A percentile compares a stretch with the other conserved stretches of the same genome.
These are phyloP conservation scores for Elongisporangium prolatum DNA, from an alignment of 352 stramenopile genomes.

Conservation along the genomic window DNA sequence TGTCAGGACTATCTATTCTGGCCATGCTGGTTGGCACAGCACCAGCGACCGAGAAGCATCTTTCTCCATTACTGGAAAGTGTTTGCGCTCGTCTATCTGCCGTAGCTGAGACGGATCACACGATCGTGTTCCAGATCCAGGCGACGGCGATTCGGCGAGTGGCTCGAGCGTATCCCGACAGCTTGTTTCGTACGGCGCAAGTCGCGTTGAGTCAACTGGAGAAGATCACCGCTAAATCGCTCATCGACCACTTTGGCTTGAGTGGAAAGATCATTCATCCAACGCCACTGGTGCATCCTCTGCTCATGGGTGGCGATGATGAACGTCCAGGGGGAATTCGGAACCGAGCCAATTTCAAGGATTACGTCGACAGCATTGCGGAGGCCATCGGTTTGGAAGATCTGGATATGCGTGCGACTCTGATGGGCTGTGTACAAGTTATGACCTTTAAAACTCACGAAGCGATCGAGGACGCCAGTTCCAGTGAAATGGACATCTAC, in stretches of 20 bases:
- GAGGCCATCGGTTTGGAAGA: constrained; percentile 48
- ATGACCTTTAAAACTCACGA: constrained; percentile 23
- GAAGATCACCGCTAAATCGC: constrained; percentile 71
- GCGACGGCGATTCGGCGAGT: constrained; percentile 38
- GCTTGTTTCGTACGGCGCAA: constrained; percentile 71
- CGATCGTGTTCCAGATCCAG: constrained; percentile 65
- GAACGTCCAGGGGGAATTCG: neutral
- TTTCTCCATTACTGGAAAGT: constrained; percentile 25
- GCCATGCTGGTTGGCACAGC: constrained; percentile 34
- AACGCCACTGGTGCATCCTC: constrained; percentile 20
- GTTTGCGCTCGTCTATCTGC: constrained; percentile 58
- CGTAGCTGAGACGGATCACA: constrained; percentile 33
- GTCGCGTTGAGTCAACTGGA: constrained; percentile 75
- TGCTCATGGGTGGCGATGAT: constrained; percentile 16
- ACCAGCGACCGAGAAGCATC: neutral
- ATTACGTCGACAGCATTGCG: constrained; percentile 29
- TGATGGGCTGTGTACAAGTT: constrained; percentile 27
- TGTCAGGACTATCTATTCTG: constrained; percentile 67
- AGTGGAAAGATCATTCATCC: constrained; percentile 32
- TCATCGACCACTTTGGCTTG: constrained; percentile 82
- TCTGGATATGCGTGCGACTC: constrained; percentile 20
- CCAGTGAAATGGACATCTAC: constrained; percentile 27
- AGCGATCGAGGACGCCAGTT: constrained; percentile 11
- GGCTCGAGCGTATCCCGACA: constrained; percentile 55
- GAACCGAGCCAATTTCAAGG: constrained; percentile 6